These are phyloP conservation scores for Lotus japonicus DNA, from an alignment of 306 rosid species.

Conservation along the genomic window DNA sequence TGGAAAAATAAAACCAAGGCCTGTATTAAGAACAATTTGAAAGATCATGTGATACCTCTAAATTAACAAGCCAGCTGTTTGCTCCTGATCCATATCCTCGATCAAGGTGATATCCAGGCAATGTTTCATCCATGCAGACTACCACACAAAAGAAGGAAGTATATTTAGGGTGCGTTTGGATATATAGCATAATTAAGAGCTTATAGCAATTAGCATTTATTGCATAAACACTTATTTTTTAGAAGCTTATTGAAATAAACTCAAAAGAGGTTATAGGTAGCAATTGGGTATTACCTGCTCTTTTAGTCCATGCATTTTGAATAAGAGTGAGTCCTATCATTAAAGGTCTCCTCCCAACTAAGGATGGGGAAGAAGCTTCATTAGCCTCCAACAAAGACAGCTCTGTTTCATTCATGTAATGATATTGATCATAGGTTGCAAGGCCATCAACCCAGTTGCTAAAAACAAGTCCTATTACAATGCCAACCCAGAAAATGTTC, in stretches of 20 bases:
- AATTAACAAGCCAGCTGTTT: conserved; percentile 77
- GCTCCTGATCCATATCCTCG: conserved; percentile 84
- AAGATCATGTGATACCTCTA: conserved; percentile 60
- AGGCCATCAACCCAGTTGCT: conserved; percentile 44
- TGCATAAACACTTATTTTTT: no score
- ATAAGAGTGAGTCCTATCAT: conserved; percentile 71
- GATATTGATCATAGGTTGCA: conserved; percentile 9
- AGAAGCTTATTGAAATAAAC: background rate
- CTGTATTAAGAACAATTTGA: background rate
- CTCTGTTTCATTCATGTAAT: conserved; percentile 49
- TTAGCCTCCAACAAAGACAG: conserved; percentile 41
- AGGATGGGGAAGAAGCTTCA: conserved; percentile 23
- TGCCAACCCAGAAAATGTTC: conserved; percentile 36
- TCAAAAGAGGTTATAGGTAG: background rate
- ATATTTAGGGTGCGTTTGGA: background rate
- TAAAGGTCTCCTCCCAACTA: conserved; percentile 16
- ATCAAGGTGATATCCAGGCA: conserved; percentile 82
- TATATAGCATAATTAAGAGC: background rate
- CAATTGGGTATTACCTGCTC: conserved; percentile 54
- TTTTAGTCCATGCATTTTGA: conserved; percentile 61
- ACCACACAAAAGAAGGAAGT: conserved; percentile 9
- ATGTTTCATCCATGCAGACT: conserved; percentile 92
- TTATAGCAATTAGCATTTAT: no score
- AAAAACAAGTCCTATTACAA: conserved; percentile 30
- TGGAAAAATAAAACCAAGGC: background rate